Evolutionary conservation across 2,329 filamentous ascomycete genomes (phyloP), one percentile per base, ranked within the genome.

Genomic region (Aspergillus sp.): DNA sequence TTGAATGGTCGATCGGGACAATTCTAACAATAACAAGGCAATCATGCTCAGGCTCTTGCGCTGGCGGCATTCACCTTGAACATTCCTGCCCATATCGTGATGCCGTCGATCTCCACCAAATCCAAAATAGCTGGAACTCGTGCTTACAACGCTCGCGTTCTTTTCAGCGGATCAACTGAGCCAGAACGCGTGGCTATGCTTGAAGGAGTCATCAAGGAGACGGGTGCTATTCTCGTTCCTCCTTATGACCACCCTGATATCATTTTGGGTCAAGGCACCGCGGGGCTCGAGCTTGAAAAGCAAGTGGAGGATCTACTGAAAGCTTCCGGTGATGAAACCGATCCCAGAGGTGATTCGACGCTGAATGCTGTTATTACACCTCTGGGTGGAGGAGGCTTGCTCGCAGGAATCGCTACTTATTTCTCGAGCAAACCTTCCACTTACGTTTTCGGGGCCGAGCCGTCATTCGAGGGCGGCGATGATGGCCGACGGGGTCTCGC

Each of bases 241-340:
- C 90, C 91, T 0, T 96, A 96, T 65, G 88, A 97, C 66, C 88
- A 97, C 69, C 86, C 87, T 2, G 82, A 96, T 66, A 90, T 96
- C 55, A 86, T 97, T 48, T 80, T 95, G 0, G 91, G 93, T 0
- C 90, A 96, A 72, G 93, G 91, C n/a, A 97, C 91, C 0, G 75
- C 88, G 52, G 90, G 83, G 0, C 67, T 96, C 4, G 93, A 98
- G 68, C 68, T 96, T 30, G 84, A 90, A 63, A 73, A 79, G 51
- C 90, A 97, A 63, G 72, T 84, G 38, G 54, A 51, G 25, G 60
- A 54, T n/a, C 55, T 58, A 9, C 48, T 61, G n/a, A 47, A 57
- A 15, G 42, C 66, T 37, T 60, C 50, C 45, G 54, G 57, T 3
- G 61, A 63, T 50, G 44, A 39, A 5, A 48, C 57, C 17, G 43